Conservation (phyloP, 2,329 filamentous ascomycete species). For the Aspergillus latus region DNA sequence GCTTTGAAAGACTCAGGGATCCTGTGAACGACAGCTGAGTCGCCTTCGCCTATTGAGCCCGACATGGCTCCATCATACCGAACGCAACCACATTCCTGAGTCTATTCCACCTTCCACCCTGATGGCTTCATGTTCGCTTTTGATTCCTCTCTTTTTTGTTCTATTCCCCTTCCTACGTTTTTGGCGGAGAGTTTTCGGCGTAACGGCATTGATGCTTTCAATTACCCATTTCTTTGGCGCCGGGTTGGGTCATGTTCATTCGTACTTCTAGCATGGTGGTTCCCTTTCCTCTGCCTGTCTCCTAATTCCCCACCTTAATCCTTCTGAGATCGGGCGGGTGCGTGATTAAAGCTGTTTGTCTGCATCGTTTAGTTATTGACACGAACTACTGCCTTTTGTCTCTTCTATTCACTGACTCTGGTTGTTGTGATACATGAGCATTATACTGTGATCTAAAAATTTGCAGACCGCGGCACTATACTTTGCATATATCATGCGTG, state of each 20-base stretch:
- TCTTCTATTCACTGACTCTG: constrained; percentile 5
- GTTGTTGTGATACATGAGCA: constrained; percentile 18
- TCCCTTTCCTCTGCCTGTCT: constrained; percentile 8
- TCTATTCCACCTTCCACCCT: neutral
- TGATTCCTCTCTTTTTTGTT: constrained; percentile 16
- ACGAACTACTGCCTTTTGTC: neutral
- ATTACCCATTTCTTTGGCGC: constrained; percentile 23
- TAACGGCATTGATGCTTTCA: constrained; percentile 19
- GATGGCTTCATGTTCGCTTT: constrained; percentile 20
- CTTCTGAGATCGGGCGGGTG: constrained; percentile 11
- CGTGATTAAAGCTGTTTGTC: constrained; percentile 15
- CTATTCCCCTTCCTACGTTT: constrained; percentile 17
- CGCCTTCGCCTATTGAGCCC: neutral
- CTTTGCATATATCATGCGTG: constrained; percentile 24
- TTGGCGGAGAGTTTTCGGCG: constrained; percentile 24
- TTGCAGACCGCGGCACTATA: constrained; percentile 22
- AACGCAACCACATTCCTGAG: neutral
- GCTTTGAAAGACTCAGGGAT: constrained; percentile 97
- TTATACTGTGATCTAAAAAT: constrained; percentile 21
- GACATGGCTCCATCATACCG: constrained; percentile 1
- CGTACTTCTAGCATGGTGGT: constrained; percentile 25
- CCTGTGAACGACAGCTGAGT: constrained; percentile 51
- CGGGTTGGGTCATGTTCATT: constrained; percentile 22
- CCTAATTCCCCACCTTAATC: constrained; percentile 1
- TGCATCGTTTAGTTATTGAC: constrained; percentile 20